These are phyloP conservation scores for Oryza coarctata DNA, from an alignment of 176 grass and related monocot species.

Conservation along the genomic window DNA sequence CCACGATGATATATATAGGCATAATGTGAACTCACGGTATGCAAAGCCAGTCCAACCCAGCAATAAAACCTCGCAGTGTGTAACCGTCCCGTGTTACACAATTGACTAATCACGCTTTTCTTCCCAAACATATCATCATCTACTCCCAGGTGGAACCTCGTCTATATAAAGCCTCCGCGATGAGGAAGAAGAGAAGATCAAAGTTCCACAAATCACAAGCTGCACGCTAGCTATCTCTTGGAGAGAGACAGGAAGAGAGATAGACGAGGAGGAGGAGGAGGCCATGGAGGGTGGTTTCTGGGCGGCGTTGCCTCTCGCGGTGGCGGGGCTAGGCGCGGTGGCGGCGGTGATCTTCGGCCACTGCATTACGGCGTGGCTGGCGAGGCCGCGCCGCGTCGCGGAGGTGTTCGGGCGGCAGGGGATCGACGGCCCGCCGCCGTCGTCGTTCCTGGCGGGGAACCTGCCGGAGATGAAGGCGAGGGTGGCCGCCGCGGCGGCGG, in stretches of 20 bases:
- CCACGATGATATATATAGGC: no score
- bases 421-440: constrained; percentile 64
- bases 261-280: no score
- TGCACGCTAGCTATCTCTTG: not conserved
- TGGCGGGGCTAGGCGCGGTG: constrained; percentile 19
- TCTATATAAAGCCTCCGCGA: not conserved
- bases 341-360: constrained; percentile 16
- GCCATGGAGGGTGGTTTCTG: constrained; percentile 18
- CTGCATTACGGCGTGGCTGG: constrained; percentile 48
- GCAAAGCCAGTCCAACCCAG: not conserved
- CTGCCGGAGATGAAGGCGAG: constrained; percentile 72
- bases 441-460: constrained; percentile 66
- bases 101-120: not conserved
- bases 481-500: constrained; percentile 3
- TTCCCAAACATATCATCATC: not conserved
- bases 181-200: not conserved
- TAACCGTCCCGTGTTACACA: not conserved
- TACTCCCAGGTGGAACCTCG: not conserved
- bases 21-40: no score
- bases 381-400: constrained; percentile 34
- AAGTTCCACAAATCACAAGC: no score
- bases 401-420: constrained; percentile 60
- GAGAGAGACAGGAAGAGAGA: not conserved
- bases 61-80: not conserved
- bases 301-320: constrained; percentile 10